phyloP scores from a whole-genome alignment of 75 land plant genomes.

The Cupressus sempervirens region DNA sequence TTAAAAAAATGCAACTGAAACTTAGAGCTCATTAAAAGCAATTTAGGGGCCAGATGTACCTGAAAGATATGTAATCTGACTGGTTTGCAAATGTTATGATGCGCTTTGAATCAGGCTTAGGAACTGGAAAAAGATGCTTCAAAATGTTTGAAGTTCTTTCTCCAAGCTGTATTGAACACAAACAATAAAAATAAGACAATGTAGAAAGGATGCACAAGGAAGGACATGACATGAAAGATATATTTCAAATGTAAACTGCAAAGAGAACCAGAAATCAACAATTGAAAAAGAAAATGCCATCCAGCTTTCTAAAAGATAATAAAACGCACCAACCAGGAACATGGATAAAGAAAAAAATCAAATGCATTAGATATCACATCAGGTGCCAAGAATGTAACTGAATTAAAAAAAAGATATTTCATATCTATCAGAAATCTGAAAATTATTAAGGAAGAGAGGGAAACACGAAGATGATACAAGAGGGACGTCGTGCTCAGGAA shows the following conservation, averaged over 20 bases:
- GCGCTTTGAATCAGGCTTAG: slow-evolving; percentile 92
- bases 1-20: neutral
- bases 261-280: slow-evolving; percentile 10
- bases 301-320: neutral
- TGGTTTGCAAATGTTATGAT: slow-evolving; percentile 91
- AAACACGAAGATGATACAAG: neutral
- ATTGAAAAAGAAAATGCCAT: neutral
- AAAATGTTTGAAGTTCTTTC: slow-evolving; percentile 88
- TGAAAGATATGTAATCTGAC: slow-evolving; percentile 94
- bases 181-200: slow-evolving; percentile 4
- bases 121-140: slow-evolving; percentile 93
- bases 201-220: neutral
- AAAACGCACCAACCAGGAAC: neutral
- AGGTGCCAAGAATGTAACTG: neutral
- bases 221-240: neutral
- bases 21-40: neutral
- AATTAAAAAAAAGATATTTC: neutral
- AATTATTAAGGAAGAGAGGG: neutral
- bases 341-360: neutral
- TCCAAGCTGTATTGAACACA: slow-evolving; percentile 55
- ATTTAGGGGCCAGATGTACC: slow-evolving; percentile 31
- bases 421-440: neutral
- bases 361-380: neutral
- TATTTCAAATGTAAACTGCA: neutral
- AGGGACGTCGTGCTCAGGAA: neutral